Evolutionary conservation across 257 asterid species (phyloP).

Genomic region (Apocynum venetum): DNA sequence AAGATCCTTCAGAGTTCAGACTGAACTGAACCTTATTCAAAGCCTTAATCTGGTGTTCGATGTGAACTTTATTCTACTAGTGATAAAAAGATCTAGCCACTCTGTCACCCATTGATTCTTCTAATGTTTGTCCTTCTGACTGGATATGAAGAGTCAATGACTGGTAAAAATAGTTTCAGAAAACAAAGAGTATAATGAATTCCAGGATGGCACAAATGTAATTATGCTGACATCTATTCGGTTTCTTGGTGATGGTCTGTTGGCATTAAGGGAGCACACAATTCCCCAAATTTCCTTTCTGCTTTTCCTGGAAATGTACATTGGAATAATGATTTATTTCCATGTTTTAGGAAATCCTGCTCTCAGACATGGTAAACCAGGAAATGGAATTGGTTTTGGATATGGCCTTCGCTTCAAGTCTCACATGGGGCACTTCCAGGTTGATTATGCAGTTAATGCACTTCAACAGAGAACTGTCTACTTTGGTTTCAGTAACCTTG

Average conservation of each 20-base stretch:
- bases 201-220: not conserved
- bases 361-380: slow-evolving; percentile 90
- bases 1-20: not conserved
- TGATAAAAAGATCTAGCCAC: not conserved
- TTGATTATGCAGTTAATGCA: slow-evolving; percentile 73
- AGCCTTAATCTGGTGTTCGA: no score
- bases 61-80: not conserved
- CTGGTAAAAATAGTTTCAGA: no score
- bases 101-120: not conserved
- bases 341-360: slow-evolving; percentile 69
- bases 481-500: slow-evolving; percentile 68
- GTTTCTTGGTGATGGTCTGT: not conserved
- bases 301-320: not conserved
- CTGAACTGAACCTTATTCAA: not conserved
- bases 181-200: not conserved
- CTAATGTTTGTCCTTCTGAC: not conserved
- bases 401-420: slow-evolving; percentile 84
- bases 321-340: not conserved
- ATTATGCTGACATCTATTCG: no score
- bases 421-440: slow-evolving; percentile 72
- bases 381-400: slow-evolving; percentile 75
- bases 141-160: not conserved
- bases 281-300: not conserved
- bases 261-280: not conserved
- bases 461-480: slow-evolving; percentile 72